phyloP scores from a whole-genome alignment of 352 stramenopile genomes.

The Pythium insidiosum region DNA sequence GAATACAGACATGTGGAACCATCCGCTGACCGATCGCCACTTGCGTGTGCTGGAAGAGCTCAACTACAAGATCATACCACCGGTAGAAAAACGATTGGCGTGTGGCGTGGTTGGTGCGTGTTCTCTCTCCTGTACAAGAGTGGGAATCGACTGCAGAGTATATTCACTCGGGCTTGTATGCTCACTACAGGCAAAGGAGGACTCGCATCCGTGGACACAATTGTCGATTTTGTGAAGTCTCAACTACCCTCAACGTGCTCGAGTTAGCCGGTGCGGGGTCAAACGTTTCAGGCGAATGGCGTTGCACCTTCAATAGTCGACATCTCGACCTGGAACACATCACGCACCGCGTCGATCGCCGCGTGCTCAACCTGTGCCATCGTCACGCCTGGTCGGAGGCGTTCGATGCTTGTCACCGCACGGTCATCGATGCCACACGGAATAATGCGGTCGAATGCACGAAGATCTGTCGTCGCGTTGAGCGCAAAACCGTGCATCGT shows the following conservation, averaged over 20 bases:
- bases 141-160: neutral
- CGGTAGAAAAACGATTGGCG: conserved; percentile 90
- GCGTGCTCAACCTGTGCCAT: conserved; percentile 57
- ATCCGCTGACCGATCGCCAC: conserved; percentile 88
- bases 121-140: no score
- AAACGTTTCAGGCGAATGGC: no score
- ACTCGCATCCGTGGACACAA: conserved; percentile 11
- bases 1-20: conserved; percentile 98
- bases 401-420: conserved; percentile 77
- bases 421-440: conserved; percentile 94
- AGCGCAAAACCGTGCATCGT: conserved; percentile 98
- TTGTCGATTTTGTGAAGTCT: conserved; percentile 6
- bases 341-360: conserved; percentile 46
- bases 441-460: conserved; percentile 93
- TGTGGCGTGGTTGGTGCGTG: conserved; percentile 89
- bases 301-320: conserved; percentile 26
- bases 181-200: conserved; percentile 11
- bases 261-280: no score
- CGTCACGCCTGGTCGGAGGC: conserved; percentile 34
- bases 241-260: no score
- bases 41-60: conserved; percentile 48
- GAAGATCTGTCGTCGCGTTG: conserved; percentile 93
- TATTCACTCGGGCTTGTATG: neutral
- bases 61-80: conserved; percentile 77
- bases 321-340: conserved; percentile 71